Evolutionary conservation across 148 eudicot genomes (phyloP).

Genomic region (Arbutus unedo): DNA sequence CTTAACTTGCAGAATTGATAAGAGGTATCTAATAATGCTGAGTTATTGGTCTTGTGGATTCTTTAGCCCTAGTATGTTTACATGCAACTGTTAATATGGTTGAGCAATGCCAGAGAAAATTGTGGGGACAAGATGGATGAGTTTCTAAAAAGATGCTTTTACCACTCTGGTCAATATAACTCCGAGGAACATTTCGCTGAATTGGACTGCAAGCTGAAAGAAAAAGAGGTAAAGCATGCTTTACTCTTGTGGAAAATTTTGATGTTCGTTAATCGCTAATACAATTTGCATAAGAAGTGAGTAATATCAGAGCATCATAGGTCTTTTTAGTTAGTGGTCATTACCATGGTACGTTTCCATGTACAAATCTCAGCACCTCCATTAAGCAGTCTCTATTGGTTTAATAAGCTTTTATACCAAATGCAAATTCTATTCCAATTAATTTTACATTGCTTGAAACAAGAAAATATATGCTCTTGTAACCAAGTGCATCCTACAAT

Average conservation of each 20-base stretch:
- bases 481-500: neutral
- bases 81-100: slow-evolving; percentile 12
- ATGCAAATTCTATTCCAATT: neutral
- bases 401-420: neutral
- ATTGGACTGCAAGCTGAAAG: slow-evolving; percentile 58
- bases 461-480: neutral
- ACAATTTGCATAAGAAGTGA: neutral
- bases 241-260: neutral
- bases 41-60: neutral
- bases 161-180: slow-evolving; percentile 65
- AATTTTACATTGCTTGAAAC: neutral
- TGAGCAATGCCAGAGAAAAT: slow-evolving; percentile 55
- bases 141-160: slow-evolving; percentile 68
- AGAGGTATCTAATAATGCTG: slow-evolving; percentile 41
- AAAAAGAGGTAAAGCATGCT: slow-evolving; percentile 50
- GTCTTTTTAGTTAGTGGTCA: neutral
- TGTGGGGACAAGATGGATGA: slow-evolving; percentile 76
- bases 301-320: neutral
- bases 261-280: neutral
- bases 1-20: slow-evolving; percentile 80
- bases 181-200: slow-evolving; percentile 57
- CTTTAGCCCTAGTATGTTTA: neutral
- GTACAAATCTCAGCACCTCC: neutral
- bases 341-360: neutral
- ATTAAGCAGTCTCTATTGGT: neutral